Conservation (phyloP, 768 basidiomycete species). For the Xanthoconium stramineum region DNA sequence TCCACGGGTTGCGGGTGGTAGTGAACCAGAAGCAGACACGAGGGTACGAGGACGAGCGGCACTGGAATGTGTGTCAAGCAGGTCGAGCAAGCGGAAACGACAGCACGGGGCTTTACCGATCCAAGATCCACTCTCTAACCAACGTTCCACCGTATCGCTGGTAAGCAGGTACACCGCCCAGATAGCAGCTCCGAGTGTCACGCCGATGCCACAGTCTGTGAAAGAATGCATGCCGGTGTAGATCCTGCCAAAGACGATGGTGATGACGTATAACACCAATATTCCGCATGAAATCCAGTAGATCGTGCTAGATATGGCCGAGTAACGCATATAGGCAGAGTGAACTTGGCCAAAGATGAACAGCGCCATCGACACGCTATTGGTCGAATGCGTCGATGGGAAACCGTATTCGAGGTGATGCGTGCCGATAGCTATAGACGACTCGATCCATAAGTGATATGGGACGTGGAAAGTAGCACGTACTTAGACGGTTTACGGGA, state of each 20-base stretch:
- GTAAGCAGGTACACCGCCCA: conserved; percentile 48
- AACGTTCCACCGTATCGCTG: conserved; percentile 40
- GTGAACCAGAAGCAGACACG: conserved; percentile 76
- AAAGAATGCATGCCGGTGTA: conserved; percentile 91
- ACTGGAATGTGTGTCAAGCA: conserved; percentile 32
- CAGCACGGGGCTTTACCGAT: conserved; percentile 28
- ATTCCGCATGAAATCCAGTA: conserved; percentile 43
- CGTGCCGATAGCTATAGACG: conserved; percentile 58
- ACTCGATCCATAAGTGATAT: background rate
- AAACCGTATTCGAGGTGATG: conserved; percentile 94
- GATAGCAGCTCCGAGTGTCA: conserved; percentile 59
- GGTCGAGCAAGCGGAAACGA: conserved; percentile 12
- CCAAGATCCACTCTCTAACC: conserved; percentile 38
- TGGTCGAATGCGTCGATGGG: conserved; percentile 93
- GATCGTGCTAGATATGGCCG: conserved; percentile 42
- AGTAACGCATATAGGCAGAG: conserved; percentile 38
- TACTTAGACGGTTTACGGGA: conserved; percentile 87
- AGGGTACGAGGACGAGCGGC: conserved; percentile 55
- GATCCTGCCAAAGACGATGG: conserved; percentile 75
- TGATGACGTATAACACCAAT: conserved; percentile 58
- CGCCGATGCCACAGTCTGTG: conserved; percentile 65
- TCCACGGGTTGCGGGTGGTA: conserved; percentile 93
- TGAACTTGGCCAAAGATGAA: conserved; percentile 65
- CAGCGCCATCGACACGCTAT: conserved; percentile 84
- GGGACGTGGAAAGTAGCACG: conserved; percentile 22